Base-by-base conservation (phyloP, 768 basidiomycete species). In the Terana coerulea region DNA sequence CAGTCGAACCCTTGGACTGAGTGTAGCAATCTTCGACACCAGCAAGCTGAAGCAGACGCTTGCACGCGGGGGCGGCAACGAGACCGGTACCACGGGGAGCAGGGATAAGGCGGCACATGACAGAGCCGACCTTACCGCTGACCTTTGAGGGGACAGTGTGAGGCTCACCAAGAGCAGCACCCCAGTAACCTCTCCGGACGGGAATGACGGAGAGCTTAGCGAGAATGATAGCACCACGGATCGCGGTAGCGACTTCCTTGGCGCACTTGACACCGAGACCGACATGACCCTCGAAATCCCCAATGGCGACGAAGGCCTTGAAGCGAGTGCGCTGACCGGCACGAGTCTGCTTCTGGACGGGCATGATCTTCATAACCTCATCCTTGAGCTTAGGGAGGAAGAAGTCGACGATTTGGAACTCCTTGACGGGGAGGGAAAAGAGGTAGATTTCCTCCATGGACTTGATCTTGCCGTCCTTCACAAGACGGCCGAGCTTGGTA, bases 381-480 rank as follows among this genome's bases (percentile, higher is more conserved):
- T 95, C 97, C 82, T 99, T 99, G 75, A 99, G 89, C 70, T 91
- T 91, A 63, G 97, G 97, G 42, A 98, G 83, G 91, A 99, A 98
- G 71, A 88, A 85, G 78, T 99, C 97, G 80, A 99, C 88, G 73
- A 99, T 97, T 75, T 99, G 97, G 80, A 76, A 98, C 75, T 99
- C 97, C 77, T 98, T 99, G 74, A 99, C 90, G 55, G 95, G 95
- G 58, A 99, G 88, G 24, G 97, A 99, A 86, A 98, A 99, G 67
- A 99, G 94, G 76, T 98, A 99, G 74, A 98, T 98, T 70, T 99
- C 97, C 71, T 99, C 97, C 83, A 99, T 95, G 42, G 94, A 97
- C 76, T 95, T 98, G 78, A 99, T 98, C 78, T 98, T 98, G 62
- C 95, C 95, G 64, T 98, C 97, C 76, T 97, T 98, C 39, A 98